phyloP scores from a whole-genome alignment of 495 filamentous ascomycete species.

The Pyronema domesticum region DNA sequence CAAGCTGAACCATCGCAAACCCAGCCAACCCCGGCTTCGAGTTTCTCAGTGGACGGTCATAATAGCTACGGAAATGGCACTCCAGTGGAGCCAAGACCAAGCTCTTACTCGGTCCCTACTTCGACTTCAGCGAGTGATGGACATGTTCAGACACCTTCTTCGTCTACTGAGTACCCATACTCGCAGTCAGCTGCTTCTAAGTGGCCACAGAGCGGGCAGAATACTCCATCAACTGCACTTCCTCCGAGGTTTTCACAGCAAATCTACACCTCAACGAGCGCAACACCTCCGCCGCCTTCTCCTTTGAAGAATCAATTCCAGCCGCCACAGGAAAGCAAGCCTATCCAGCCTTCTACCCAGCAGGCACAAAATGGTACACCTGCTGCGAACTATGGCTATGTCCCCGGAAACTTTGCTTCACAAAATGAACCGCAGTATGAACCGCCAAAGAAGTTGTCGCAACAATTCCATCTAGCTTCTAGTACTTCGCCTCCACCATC shows the following conservation, averaged over 20 bases:
- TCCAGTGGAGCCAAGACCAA: background rate
- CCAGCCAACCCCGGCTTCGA: background rate
- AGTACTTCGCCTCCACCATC: background rate
- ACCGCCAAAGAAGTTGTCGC: too few relatives aligned
- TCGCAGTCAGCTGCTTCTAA: background rate
- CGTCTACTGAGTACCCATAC: background rate
- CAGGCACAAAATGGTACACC: too few relatives aligned
- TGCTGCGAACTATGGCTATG: too few relatives aligned
- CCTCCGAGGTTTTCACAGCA: background rate
- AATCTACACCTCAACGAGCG: constrained; percentile 1
- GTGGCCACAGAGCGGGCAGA: background rate
- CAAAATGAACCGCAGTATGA: too few relatives aligned
- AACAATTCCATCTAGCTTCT: too few relatives aligned
- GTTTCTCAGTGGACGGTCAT: background rate
- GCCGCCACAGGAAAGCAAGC: background rate
- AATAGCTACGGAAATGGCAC: background rate
- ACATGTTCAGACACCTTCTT: background rate
- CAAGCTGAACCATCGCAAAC: constrained; percentile 3
- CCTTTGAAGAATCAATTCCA: background rate
- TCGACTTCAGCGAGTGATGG: background rate
- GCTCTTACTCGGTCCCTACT: background rate
- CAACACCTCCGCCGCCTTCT: background rate
- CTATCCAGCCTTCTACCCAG: background rate
- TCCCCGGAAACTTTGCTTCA: too few relatives aligned
- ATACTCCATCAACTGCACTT: background rate